Percentiles rank a stretch among this genome's conserved stretches.
phyloP scores from a whole-genome alignment of 2,329 filamentous ascomycete genomes.

The Colletotrichum sp. region DNA sequence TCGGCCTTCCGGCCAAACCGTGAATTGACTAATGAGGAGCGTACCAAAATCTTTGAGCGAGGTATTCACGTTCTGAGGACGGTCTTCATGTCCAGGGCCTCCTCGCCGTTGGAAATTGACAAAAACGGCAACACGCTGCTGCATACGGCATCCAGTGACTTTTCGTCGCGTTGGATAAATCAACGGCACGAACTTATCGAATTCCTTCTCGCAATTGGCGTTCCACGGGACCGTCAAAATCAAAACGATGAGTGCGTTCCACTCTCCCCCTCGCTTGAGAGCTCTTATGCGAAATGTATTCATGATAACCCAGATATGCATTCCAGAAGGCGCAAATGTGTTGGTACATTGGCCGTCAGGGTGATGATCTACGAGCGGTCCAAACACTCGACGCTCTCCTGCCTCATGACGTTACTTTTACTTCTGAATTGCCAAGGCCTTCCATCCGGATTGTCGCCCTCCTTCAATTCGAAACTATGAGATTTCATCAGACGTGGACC shows the following conservation, averaged over 20 bases:
- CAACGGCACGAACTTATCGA: neutral
- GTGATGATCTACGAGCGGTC: neutral
- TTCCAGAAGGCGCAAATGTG: no score
- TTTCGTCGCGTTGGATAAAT: no score
- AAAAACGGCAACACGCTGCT: neutral
- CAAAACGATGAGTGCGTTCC: neutral
- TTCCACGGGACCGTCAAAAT: no score
- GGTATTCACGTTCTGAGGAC: neutral
- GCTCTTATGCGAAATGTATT: no score
- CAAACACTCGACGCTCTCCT: neutral
- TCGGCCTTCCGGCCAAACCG: no score
- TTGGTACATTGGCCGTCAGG: no score
- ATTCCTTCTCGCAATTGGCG: neutral
- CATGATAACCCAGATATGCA: no score
- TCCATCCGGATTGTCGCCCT: no score
- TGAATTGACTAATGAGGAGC: no score
- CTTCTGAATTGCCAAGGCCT: no score
- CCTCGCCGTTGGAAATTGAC: neutral
- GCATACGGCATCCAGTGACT: neutral
- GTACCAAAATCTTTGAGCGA: fast-evolving
- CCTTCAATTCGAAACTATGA: no score
- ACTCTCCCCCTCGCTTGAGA: no score
- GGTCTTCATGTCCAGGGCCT: fast-evolving
- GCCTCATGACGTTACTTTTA: neutral
- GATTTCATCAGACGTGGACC: neutral